Evolutionary conservation across 352 stramenopile genomes (phyloP).

Genomic region (Globisporangium alternatum): DNA sequence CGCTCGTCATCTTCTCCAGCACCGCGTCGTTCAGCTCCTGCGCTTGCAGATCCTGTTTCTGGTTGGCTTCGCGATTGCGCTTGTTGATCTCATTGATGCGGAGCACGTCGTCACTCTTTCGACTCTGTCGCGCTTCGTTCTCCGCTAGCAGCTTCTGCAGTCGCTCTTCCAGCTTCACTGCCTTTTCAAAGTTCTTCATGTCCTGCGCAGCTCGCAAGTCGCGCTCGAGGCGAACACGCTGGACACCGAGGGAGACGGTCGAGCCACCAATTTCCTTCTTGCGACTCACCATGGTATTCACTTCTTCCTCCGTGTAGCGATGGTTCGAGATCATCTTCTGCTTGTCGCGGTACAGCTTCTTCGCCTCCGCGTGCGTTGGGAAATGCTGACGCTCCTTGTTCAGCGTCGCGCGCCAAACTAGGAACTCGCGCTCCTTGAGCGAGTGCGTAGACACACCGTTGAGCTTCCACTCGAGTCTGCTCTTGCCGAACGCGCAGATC

Average conservation of each 20-base stretch:
- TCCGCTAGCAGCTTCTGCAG: slow-evolving; percentile 59
- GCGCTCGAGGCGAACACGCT: slow-evolving; percentile 76
- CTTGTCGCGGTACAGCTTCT: slow-evolving; percentile 58
- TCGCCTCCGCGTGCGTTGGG: slow-evolving; percentile 68
- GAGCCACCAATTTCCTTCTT: slow-evolving; percentile 65
- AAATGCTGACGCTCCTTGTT: slow-evolving; percentile 80
- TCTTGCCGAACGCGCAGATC: slow-evolving; percentile 79
- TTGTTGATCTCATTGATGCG: slow-evolving; percentile 87
- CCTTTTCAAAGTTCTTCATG: slow-evolving; percentile 88
- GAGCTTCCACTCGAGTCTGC: slow-evolving; percentile 71
- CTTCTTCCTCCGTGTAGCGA: slow-evolving; percentile 75
- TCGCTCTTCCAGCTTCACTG: slow-evolving; percentile 62
- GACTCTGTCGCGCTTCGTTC: slow-evolving; percentile 67
- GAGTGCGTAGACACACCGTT: slow-evolving; percentile 70
- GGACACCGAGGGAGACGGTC: slow-evolving; percentile 67
- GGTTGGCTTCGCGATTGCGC: slow-evolving; percentile 78
- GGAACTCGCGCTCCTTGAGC: slow-evolving; percentile 72
- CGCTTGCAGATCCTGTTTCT: slow-evolving; percentile 77
- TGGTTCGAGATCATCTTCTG: slow-evolving; percentile 69
- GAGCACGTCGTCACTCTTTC: slow-evolving; percentile 78
- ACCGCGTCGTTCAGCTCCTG: slow-evolving; percentile 69
- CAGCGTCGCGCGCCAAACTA: slow-evolving; percentile 73
- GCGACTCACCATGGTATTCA: slow-evolving; percentile 75
- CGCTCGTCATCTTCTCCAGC: slow-evolving; percentile 79
- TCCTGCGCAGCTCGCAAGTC: slow-evolving; percentile 75